These are phyloP conservation scores for Phytophthora chlamydospora DNA, from an alignment of 352 stramenopile genomes.

Conservation along the genomic window DNA sequence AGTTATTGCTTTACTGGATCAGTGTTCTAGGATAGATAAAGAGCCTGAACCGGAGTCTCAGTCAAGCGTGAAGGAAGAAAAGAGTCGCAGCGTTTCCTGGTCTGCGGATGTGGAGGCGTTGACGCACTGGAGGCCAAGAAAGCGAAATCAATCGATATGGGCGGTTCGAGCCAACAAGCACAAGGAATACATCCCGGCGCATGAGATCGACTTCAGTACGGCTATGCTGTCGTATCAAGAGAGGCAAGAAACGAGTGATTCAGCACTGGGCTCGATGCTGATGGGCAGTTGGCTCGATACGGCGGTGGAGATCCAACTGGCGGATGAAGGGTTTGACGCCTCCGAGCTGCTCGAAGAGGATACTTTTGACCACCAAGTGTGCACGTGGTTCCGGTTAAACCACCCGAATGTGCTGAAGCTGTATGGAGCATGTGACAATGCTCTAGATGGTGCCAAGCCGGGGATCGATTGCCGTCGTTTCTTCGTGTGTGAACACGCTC, in stretches of 20 bases:
- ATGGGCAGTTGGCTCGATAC: slow-evolving; percentile 21
- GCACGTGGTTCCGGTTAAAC: slow-evolving; percentile 13
- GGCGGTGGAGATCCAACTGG: slow-evolving; percentile 17
- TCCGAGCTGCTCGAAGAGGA: neutral
- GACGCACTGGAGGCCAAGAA: slow-evolving; percentile 4
- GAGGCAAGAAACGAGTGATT: slow-evolving; percentile 5
- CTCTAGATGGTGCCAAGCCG: neutral
- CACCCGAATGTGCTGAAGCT: slow-evolving; percentile 21
- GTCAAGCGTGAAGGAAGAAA: neutral
- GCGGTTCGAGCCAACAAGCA: neutral
- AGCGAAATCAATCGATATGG: neutral
- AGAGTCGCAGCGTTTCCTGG: neutral
- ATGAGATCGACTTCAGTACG: slow-evolving; percentile 15
- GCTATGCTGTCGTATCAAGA: slow-evolving; percentile 8
- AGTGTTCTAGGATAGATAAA: neutral
- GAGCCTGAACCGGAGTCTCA: slow-evolving; percentile 16
- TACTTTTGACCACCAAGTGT: slow-evolving; percentile 11
- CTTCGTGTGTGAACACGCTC: slow-evolving; percentile 19
- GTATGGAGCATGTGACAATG: slow-evolving; percentile 14
- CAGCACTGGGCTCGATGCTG: slow-evolving; percentile 4
- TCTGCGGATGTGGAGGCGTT: slow-evolving; percentile 6
- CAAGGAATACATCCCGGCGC: slow-evolving; percentile 24
- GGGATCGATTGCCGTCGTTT: slow-evolving; percentile 3
- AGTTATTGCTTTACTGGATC: neutral
- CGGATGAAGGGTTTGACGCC: neutral